Evolutionary conservation across 768 basidiomycete species (phyloP).

Genomic region (Steccherinum ochraceum): DNA sequence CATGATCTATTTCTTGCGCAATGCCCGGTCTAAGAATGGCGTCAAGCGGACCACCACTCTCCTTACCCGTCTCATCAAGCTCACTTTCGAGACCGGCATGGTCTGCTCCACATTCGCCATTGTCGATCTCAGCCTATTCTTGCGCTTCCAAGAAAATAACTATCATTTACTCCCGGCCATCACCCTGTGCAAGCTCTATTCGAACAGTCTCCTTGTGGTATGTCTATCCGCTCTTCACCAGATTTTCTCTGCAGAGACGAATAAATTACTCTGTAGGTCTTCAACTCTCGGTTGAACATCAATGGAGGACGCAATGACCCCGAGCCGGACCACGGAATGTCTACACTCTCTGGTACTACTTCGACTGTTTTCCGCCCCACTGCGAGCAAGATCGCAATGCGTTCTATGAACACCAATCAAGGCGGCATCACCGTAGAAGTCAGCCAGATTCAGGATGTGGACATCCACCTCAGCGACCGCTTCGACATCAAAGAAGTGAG

Average conservation of each 20-base stretch:
- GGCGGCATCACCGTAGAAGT: no score
- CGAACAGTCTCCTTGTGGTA: constrained; percentile 20
- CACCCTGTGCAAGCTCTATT: constrained; percentile 20
- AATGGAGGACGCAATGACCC: neutral
- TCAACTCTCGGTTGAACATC: constrained; percentile 4
- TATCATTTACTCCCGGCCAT: constrained; percentile 20
- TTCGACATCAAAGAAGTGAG: no score
- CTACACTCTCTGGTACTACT: neutral
- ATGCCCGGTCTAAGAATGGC: constrained; percentile 12
- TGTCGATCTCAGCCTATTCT: constrained; percentile 17
- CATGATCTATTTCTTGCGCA: constrained; percentile 19
- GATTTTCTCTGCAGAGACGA: neutral
- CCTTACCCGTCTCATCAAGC: constrained; percentile 14
- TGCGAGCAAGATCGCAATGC: no score
- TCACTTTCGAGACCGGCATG: constrained; percentile 20
- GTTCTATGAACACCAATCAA: no score
- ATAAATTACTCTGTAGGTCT: neutral
- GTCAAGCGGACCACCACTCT: constrained; percentile 16
- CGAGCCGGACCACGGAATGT: neutral
- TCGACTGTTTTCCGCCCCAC: no score
- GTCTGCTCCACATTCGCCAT: constrained; percentile 18
- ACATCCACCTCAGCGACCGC: no score
- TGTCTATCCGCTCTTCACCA: neutral
- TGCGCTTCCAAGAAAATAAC: constrained; percentile 15
- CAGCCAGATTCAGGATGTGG: no score